phyloP scores from a whole-genome alignment of 768 basidiomycete species.

The Heimioporus sp. region DNA sequence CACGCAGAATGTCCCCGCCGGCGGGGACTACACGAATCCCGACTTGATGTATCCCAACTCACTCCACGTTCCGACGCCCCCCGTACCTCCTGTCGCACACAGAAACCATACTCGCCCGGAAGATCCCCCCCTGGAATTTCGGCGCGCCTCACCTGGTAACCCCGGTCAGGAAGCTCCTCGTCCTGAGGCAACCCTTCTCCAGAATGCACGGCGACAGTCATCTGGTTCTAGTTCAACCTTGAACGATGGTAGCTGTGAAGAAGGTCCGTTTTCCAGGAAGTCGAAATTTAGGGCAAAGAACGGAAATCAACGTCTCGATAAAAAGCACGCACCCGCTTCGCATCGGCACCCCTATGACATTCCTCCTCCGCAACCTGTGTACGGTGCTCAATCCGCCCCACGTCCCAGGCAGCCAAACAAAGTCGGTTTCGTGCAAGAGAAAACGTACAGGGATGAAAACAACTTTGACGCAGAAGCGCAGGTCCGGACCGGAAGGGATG shows the following conservation, averaged over 20 bases:
- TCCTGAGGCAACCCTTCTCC: conserved; percentile 15
- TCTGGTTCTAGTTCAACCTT: conserved; percentile 40
- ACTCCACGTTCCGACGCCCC: conserved; percentile 5
- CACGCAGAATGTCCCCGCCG: background rate
- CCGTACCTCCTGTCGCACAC: conserved; percentile 6
- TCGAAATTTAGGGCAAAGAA: conserved; percentile 11
- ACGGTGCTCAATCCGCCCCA: conserved; percentile 22
- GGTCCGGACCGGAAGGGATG: background rate
- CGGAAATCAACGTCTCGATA: conserved; percentile 27
- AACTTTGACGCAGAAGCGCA: conserved; percentile 28
- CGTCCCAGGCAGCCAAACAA: conserved; percentile 21
- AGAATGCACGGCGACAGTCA: conserved; percentile 30
- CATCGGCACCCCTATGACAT: conserved; percentile 65
- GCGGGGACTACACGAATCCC: conserved; percentile 1
- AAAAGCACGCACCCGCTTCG: conserved; percentile 50
- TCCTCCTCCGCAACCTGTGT: conserved; percentile 45
- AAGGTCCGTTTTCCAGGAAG: conserved; percentile 15
- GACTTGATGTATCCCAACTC: conserved; percentile 5
- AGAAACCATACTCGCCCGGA: background rate
- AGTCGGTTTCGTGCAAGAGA: conserved; percentile 41
- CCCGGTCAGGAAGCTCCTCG: conserved; percentile 3
- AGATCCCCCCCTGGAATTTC: background rate
- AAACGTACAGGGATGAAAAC: conserved; percentile 11
- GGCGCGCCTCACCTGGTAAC: conserved; percentile 1
- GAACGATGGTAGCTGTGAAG: conserved; percentile 21